These are phyloP conservation scores for Prunus persica DNA, from an alignment of 306 rosid genomes.

Conservation along the genomic window DNA sequence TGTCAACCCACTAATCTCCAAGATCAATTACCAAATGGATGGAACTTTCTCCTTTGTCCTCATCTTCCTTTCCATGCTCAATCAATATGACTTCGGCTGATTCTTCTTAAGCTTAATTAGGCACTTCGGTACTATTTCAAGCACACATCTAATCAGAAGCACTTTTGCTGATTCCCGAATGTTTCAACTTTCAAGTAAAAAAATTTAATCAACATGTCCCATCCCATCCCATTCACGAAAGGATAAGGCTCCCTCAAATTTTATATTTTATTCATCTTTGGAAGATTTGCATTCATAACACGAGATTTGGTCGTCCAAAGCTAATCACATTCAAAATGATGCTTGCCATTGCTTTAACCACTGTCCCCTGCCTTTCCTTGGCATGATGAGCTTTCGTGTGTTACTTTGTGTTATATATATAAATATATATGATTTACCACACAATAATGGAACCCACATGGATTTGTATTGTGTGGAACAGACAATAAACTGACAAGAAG, in stretches of 20 bases:
- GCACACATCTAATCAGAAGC: no score
- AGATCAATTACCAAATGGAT: not conserved
- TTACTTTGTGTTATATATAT: no score
- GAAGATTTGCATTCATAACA: not conserved
- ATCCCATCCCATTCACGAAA: no score
- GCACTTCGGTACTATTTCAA: no score
- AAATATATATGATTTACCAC: no score
- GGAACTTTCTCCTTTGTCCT: not conserved
- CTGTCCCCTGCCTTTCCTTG: not conserved
- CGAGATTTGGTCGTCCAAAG: constrained; percentile 14
- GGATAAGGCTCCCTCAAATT: not conserved
- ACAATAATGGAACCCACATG: not conserved
- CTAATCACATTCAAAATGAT: not conserved
- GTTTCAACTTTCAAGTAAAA: no score
- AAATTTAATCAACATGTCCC: no score
- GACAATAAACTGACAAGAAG: not conserved
- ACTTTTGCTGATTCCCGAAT: no score
- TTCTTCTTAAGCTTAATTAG: no score
- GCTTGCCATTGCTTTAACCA: not conserved
- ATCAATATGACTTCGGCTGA: no score
- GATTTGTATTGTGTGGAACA: no score
- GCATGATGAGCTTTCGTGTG: not conserved
- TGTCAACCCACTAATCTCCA: no score
- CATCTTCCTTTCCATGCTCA: not conserved
- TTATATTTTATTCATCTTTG: not conserved